Evolutionary conservation across 345 rosid genomes (phyloP).

Genomic region (Eucalyptus curtisii): DNA sequence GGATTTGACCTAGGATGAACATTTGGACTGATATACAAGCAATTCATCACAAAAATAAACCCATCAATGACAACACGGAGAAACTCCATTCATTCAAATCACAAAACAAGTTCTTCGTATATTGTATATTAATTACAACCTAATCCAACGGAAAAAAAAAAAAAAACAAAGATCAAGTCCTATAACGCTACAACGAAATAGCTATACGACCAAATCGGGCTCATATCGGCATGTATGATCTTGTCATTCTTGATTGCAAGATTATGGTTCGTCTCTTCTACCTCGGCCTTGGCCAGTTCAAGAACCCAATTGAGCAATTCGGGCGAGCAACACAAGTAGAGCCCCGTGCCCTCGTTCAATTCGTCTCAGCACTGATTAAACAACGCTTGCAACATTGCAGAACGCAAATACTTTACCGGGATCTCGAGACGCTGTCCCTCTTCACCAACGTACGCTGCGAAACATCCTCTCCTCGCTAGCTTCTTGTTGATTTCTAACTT

Average conservation of each 20-base stretch:
- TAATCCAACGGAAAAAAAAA: background rate
- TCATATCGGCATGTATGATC: background rate
- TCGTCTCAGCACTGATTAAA: background rate
- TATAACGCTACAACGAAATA: background rate
- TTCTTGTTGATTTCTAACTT: background rate
- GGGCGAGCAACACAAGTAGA: background rate
- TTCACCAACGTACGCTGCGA: background rate
- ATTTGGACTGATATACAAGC: background rate
- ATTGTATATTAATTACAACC: background rate
- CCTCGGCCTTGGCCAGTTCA: background rate
- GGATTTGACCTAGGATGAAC: background rate
- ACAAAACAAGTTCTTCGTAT: background rate
- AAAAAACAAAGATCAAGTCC: background rate
- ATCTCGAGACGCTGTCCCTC: background rate
- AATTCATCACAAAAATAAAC: background rate
- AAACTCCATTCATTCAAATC: background rate
- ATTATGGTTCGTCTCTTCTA: background rate
- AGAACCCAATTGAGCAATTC: background rate
- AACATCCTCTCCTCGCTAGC: background rate
- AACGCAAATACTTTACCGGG: background rate
- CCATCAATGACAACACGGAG: background rate
- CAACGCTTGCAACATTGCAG: background rate
- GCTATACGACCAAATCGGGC: background rate
- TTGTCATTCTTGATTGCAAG: background rate
- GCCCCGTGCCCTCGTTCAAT: rapidly evolving